A percentile compares a stretch with the other conserved stretches of the same genome.
Conservation (phyloP, 805 yeast species). For the Pichia phayaonensis region DNA sequence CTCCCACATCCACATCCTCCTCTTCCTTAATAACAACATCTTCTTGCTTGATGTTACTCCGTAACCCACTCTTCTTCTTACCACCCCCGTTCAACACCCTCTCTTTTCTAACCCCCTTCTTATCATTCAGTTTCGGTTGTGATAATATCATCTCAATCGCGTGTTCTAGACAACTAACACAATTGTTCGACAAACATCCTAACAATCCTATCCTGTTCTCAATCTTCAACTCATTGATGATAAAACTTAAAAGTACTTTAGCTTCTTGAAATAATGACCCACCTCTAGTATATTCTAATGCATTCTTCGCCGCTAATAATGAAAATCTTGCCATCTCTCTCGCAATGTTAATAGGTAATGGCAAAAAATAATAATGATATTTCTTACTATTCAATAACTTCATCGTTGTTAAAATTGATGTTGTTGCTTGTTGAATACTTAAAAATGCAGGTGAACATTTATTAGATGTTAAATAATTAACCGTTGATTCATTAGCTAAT, state of each 20-base stretch:
- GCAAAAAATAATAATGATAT: conserved; percentile 36
- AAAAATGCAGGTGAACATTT: conserved; percentile 49
- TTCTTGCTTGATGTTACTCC: too few relatives aligned
- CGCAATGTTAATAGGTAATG: conserved; percentile 57
- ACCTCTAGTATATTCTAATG: conserved; percentile 74
- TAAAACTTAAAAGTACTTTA: conserved; percentile 44
- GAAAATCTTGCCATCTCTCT: conserved; percentile 58
- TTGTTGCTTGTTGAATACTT: conserved; percentile 62
- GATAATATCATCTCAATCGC: conserved; percentile 57
- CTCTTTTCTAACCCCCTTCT: neutral
- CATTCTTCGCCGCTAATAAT: conserved; percentile 62
- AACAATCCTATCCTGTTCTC: conserved; percentile 50
- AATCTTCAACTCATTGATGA: conserved; percentile 41
- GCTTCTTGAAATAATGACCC: conserved; percentile 73
- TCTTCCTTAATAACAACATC: too few relatives aligned
- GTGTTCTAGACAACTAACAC: conserved; percentile 48
- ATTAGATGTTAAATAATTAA: conserved; percentile 13
- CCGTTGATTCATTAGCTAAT: conserved; percentile 36
- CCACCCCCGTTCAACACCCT: conserved; percentile 13
- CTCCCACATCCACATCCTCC: neutral
- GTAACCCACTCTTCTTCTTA: conserved; percentile 17
- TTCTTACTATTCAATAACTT: conserved; percentile 34
- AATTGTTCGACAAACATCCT: conserved; percentile 52
- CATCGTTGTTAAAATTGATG: conserved; percentile 47
- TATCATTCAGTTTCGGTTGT: conserved; percentile 31